These are phyloP conservation scores for Fraxinus greggii DNA, from an alignment of 305 asterid genomes.

Conservation along the genomic window DNA sequence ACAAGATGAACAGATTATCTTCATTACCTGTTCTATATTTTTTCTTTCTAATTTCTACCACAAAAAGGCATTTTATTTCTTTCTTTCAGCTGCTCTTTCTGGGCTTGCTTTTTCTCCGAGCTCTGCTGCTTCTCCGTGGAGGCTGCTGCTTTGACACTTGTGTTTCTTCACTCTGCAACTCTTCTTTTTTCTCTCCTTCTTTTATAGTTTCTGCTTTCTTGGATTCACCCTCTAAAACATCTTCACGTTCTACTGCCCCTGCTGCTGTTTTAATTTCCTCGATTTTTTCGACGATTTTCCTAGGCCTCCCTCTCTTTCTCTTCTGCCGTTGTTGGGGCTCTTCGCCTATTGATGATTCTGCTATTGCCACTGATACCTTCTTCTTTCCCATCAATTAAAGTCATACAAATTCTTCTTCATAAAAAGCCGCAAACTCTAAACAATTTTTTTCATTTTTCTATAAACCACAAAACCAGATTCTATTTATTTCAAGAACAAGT, in stretches of 20 bases:
- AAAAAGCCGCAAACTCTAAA: not conserved
- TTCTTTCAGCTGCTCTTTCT: conserved; percentile 59
- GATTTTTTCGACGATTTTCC: conserved; percentile 34
- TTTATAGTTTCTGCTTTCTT: conserved; percentile 32
- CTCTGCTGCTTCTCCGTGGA: conserved; percentile 42
- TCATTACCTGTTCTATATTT: not conserved
- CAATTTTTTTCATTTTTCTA: not conserved
- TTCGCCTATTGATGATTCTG: conserved; percentile 45
- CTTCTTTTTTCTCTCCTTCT: conserved; percentile 22
- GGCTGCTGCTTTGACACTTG: conserved; percentile 26
- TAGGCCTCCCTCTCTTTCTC: conserved; percentile 67
- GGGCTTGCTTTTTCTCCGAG: conserved; percentile 63
- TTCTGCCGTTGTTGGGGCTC: conserved; percentile 27
- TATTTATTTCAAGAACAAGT: not conserved
- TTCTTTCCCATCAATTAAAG: too few relatives aligned
- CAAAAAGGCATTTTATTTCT: too few relatives aligned
- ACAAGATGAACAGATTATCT: not conserved
- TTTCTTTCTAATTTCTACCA: not conserved
- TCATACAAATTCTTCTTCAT: not conserved
- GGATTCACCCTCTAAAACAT: conserved; percentile 24
- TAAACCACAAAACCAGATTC: too few relatives aligned
- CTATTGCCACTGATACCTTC: conserved; percentile 43
- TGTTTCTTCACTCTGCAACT: conserved; percentile 26
- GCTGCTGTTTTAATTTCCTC: conserved; percentile 25
- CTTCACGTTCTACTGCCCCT: conserved; percentile 13